Evolutionary conservation across 2,329 filamentous ascomycete species (phyloP), one percentile per base, ranked within the genome.

Genomic region (Aspergillus sp.): DNA sequence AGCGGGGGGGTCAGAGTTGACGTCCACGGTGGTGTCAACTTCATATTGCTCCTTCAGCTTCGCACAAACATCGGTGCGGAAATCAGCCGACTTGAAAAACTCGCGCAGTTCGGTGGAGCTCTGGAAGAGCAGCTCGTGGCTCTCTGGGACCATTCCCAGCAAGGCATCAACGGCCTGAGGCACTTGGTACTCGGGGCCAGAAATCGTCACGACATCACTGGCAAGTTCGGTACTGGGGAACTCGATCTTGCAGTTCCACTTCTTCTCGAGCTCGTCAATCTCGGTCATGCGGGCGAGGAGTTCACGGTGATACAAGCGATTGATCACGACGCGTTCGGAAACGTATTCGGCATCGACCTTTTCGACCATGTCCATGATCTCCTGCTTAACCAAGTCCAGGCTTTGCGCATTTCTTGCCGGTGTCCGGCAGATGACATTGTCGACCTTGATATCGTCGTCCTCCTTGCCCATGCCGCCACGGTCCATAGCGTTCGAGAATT

Each of bases 321-420:
- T 93, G 65, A 97, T 91, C 61, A 89, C 89, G 61, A 97, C 92
- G 54, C 89, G 89, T 73, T 97, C 92, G 17, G 91, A 91, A 25
- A 95, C 95, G 66, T 96, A 97, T 73, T 99, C 94, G 14, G 94
- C 96, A 72, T 99, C 94, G 57, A 89, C 91, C 76, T 94, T 90
- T 74, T 97, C 94, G 49, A 99, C 94, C 94, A 99, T 97, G 69
- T 97, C 94, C 79, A 99, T 86, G 67, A 99, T 99, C 77, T 99
- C 94, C 64, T 95, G 92, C 79, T 99, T 99, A 64, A 99, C 94
- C 25, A 96, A 83, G 71, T 99, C 94, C 45, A 99, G 79, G 64
- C 94, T 97, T 76, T 97, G 91, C 29, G 94, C 94, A 68, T 99
- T 99, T 57, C 94, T 89, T 58, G 94, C 94, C 45, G 94, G 94